These are phyloP conservation scores for Monosporascus sp. DNA, from an alignment of 2,329 filamentous ascomycete species.

Conservation along the genomic window DNA sequence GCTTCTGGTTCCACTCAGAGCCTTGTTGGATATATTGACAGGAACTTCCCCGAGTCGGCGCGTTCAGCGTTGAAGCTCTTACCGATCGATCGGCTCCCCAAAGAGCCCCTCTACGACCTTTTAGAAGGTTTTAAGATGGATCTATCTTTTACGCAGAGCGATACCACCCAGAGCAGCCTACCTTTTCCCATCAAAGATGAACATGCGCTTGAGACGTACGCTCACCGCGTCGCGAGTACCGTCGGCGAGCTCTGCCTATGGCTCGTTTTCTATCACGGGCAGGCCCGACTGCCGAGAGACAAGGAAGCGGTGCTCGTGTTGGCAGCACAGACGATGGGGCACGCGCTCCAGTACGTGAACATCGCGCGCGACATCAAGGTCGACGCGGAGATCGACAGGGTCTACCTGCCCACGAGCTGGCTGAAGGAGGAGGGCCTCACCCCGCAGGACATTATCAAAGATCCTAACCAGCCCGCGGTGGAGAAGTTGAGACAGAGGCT, in stretches of 20 bases:
- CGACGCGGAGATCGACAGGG: constrained; percentile 59
- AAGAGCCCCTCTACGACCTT: constrained; percentile 56
- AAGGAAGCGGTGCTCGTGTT: constrained; percentile 41
- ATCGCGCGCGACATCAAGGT: constrained; percentile 68
- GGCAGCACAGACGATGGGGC: constrained; percentile 61
- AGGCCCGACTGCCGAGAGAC: constrained; percentile 22
- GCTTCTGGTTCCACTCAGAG: constrained; percentile 16
- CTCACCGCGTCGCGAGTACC: constrained; percentile 64
- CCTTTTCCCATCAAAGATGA: constrained; percentile 54
- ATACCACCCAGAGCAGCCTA: background rate
- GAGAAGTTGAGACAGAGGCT: constrained; percentile 48
- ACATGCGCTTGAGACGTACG: constrained; percentile 56
- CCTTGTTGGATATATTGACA: constrained; percentile 31
- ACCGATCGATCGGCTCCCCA: constrained; percentile 50
- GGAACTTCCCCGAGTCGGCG: constrained; percentile 47
- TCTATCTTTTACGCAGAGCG: constrained; percentile 42
- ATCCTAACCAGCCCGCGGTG: constrained; percentile 41
- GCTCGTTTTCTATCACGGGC: constrained; percentile 57
- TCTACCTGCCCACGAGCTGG: constrained; percentile 65
- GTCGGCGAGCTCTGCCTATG: constrained; percentile 65
- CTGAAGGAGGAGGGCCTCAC: constrained; percentile 51
- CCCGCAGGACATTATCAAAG: constrained; percentile 47
- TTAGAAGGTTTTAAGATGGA: constrained; percentile 67
- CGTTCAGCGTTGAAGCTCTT: constrained; percentile 54
- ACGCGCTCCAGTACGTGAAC: constrained; percentile 72